Percentiles rank a stretch among this genome's conserved stretches.
Conservation (phyloP, 2,329 filamentous ascomycete genomes). For the Aspergillus fructus region DNA sequence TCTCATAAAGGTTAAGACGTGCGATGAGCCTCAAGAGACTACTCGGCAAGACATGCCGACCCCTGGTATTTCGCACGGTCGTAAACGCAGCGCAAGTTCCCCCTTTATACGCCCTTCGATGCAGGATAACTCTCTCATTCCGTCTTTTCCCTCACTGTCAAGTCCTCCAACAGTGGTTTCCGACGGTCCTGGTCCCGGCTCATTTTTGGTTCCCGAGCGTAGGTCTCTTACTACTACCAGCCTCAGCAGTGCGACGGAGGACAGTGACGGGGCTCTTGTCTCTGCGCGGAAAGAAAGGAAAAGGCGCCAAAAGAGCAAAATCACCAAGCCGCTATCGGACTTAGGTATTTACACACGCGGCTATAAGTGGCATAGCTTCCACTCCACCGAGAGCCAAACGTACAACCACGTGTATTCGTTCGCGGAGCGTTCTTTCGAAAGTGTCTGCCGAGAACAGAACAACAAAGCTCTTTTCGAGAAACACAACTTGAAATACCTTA, state of each 20-base stretch:
- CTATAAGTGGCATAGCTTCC: conserved; percentile 83
- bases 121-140: conserved; percentile 57
- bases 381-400: conserved; percentile 72
- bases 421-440: conserved; percentile 83
- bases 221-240: conserved; percentile 56
- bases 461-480: conserved; percentile 76
- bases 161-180: conserved; percentile 55
- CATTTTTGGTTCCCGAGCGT: conserved; percentile 52
- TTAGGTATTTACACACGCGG: conserved; percentile 77
- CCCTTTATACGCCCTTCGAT: conserved; percentile 66
- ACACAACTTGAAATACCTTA: conserved; percentile 88
- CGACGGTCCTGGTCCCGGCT: conserved; percentile 40
- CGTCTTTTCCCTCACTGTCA: conserved; percentile 50
- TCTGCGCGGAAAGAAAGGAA: conserved; percentile 60
- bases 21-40: conserved; percentile 54
- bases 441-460: conserved; percentile 71
- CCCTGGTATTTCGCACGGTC: conserved; percentile 39
- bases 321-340: conserved; percentile 76
- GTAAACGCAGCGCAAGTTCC: conserved; percentile 72
- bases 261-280: conserved; percentile 63
- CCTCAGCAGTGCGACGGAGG: conserved; percentile 65
- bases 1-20: conserved; percentile 91
- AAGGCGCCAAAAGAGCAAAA: conserved; percentile 73
- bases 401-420: conserved; percentile 97
- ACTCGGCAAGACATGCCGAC: conserved; percentile 42